Percentiles rank a stretch among this genome's conserved stretches.
These are phyloP conservation scores for Paracamarosporium sp. DNA, from an alignment of 2,329 filamentous ascomycete genomes.

Conservation along the genomic window DNA sequence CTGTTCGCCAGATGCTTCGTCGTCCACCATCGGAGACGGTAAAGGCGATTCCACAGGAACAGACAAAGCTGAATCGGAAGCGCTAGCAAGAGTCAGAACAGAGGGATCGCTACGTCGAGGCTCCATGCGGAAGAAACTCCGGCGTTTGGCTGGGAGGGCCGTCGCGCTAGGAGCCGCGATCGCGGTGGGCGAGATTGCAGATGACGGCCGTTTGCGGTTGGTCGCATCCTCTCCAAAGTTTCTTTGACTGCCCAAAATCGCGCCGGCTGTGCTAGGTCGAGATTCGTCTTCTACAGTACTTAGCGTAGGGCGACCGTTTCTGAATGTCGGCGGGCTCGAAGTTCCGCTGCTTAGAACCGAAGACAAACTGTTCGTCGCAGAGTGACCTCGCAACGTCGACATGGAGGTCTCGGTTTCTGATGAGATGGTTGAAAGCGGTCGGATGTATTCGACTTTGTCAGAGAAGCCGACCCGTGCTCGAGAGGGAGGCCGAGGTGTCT, in stretches of 20 bases:
- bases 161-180: conserved; percentile 25
- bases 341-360: conserved; percentile 72
- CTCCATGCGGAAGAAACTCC: conserved; percentile 58
- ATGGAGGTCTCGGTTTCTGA: conserved; percentile 82
- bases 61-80: conserved; percentile 44
- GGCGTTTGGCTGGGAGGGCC: conserved; percentile 37
- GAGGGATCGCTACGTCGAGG: conserved; percentile 50
- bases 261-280: conserved; percentile 73
- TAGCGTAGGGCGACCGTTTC: conserved; percentile 47
- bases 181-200: conserved; percentile 37
- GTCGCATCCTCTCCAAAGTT: conserved; percentile 32
- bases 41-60: conserved; percentile 33
- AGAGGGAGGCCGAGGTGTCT: conserved; percentile 49
- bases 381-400: conserved; percentile 73
- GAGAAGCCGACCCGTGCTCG: conserved; percentile 81
- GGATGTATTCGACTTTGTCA: conserved; percentile 82
- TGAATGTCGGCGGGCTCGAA: conserved; percentile 52
- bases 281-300: conserved; percentile 50
- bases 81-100: conserved; percentile 34
- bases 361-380: conserved; percentile 79
- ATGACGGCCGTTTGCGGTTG: conserved; percentile 45
- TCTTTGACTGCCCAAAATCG: conserved; percentile 63
- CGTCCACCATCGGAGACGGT: conserved; percentile 31
- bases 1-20: conserved; percentile 42
- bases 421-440: conserved; percentile 83